Evolutionary conservation across 2,329 filamentous ascomycete genomes (phyloP).

Genomic region (Ophiostoma quercus): DNA sequence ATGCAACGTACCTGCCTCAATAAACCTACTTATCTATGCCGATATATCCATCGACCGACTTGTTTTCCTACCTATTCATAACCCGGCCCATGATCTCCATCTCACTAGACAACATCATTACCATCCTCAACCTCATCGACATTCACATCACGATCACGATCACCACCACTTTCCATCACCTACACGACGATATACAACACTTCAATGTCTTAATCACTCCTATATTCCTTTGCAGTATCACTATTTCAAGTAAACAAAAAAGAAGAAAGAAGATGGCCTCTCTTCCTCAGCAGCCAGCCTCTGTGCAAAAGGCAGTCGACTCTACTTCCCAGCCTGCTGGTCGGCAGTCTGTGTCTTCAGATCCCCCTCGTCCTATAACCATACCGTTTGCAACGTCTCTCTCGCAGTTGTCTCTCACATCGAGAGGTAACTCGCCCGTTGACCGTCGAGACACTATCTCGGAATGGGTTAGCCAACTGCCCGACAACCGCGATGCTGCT

Average conservation of each 20-base stretch:
- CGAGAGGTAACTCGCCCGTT: not conserved
- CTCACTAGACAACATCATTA: not conserved
- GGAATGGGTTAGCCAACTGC: slow-evolving; percentile 17
- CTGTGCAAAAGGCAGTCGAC: not conserved
- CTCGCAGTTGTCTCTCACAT: not conserved
- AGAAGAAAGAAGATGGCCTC: not conserved
- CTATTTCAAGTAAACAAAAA: not conserved
- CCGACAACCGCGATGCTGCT: not conserved
- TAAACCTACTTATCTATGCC: not conserved
- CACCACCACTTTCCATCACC: not conserved
- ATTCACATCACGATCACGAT: not conserved
- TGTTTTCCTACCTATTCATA: not conserved
- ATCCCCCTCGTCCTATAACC: too few relatives aligned
- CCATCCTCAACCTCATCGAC: not conserved
- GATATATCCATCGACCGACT: not conserved
- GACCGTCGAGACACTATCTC: not conserved
- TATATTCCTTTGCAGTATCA: not conserved
- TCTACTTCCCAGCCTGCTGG: not conserved
- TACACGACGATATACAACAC: not conserved
- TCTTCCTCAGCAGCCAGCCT: not conserved
- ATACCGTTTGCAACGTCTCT: slow-evolving; percentile 9
- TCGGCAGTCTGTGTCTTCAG: not conserved
- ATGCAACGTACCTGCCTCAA: not conserved
- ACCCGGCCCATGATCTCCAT: not conserved
- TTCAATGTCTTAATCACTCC: not conserved